Base-by-base conservation (phyloP, 2,329 filamentous ascomycete genomes). In the Tolypocladium tundrense region DNA sequence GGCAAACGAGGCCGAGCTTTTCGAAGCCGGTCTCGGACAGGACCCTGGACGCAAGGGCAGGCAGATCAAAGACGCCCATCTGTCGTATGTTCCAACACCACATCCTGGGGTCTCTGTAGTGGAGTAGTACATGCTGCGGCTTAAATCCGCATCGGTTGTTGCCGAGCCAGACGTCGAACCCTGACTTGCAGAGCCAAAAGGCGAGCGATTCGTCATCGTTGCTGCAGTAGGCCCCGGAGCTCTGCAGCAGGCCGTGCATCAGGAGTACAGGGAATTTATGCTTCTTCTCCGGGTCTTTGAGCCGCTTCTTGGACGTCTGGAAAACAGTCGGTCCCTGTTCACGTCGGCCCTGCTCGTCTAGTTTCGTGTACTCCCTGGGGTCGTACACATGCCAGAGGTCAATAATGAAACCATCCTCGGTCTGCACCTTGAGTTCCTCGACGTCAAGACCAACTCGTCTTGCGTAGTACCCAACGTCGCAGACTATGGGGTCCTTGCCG, bases 21-120 rank as follows among this genome's bases (percentile, higher is more conserved):
- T 83, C 77, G 66, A 95, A 96, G 0, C 88, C 87, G 0, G 92
- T 97, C 73, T 95, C 88, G 43, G 79, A 80, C 2, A 96, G 79
- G 1, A 97, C 90, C 7, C 90, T 85, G 0, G 88, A 90, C 1
- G 88, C 82, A 40, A 97, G 79, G 0, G 92, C 91, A 0, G 92
- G 82, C 3, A 97, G 79, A 68, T 97, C 93, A 68, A 95, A 84
- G 1, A 92, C 87, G 4, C 91, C 93, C 88, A 97, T 95, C 67
- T 96, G 90, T 0, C 90, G 84, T 57, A 97, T 95, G 63, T 96
- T 96, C 93, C 93, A 97, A 45, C 87, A 85, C 93, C 93, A 97
- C 90, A 97, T 95, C 37, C 91, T 83, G 1, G 93, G 92, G 67
- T 97, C 93, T 3, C 76, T 76, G 63, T 88, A 85, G 2, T 83